A percentile compares a stretch with the other conserved stretches of the same genome.
These are phyloP conservation scores for Pinus tabuliformis DNA, from an alignment of 75 land plant genomes.

Conservation along the genomic window DNA sequence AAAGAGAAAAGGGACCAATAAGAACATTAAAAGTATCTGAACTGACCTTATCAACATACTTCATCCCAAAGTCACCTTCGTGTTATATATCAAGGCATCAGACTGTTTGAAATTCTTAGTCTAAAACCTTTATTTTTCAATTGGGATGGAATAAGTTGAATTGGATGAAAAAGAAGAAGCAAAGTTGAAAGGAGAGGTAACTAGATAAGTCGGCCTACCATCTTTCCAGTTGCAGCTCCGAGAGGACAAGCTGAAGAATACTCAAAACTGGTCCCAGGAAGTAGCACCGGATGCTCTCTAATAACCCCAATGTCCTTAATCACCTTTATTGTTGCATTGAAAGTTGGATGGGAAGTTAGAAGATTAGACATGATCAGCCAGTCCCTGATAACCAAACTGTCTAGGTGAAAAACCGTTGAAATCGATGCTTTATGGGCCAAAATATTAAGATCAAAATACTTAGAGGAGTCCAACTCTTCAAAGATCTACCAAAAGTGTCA, in stretches of 20 bases:
- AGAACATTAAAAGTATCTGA: conserved; percentile 59
- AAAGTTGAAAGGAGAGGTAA: background rate
- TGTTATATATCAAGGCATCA: conserved; percentile 19
- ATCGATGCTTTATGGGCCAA: too few species aligned
- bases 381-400: too few species aligned
- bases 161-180: background rate
- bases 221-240: conserved; percentile 66
- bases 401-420: too few species aligned
- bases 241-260: conserved; percentile 88
- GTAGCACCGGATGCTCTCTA: conserved; percentile 86
- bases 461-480: too few species aligned
- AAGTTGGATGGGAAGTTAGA: too few species aligned
- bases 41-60: conserved; percentile 55
- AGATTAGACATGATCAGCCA: too few species aligned
- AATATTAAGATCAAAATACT: too few species aligned
- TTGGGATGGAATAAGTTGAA: background rate
- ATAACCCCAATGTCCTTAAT: conserved; percentile 78
- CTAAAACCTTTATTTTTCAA: background rate
- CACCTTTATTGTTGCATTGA: too few species aligned
- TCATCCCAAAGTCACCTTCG: conserved; percentile 93
- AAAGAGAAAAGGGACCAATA: conserved; percentile 79
- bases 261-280: conserved; percentile 73
- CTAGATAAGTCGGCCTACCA: conserved; percentile 40
- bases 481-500: too few species aligned
- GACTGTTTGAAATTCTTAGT: background rate